phyloP scores from a whole-genome alignment of 352 stramenopile species.

The Globisporangium spiculum region DNA sequence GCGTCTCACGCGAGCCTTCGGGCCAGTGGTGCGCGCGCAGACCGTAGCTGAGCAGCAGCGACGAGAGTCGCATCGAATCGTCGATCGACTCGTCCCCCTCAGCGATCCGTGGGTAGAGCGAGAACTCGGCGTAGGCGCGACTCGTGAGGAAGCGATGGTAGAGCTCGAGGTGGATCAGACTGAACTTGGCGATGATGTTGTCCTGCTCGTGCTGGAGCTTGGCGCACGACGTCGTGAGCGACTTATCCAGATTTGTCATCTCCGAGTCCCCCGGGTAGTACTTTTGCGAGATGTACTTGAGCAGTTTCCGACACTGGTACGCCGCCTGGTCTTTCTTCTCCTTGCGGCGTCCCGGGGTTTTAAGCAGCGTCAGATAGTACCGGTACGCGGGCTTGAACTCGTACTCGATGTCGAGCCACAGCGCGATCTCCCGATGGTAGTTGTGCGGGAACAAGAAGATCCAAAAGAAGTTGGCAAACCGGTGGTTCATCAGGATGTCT shows the following conservation, averaged over 20 bases:
- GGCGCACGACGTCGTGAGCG: constrained; percentile 60
- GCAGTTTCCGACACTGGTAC: constrained; percentile 59
- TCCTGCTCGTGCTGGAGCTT: constrained; percentile 79
- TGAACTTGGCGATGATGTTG: constrained; percentile 80
- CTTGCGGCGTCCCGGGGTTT: constrained; percentile 38
- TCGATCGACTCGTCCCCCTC: constrained; percentile 65
- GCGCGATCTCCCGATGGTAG: constrained; percentile 81
- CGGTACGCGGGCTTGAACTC: constrained; percentile 85
- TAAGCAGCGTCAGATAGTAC: constrained; percentile 61
- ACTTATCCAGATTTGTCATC: constrained; percentile 68
- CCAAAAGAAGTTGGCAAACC: constrained; percentile 87
- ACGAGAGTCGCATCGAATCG: constrained; percentile 65
- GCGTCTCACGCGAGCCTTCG: constrained; percentile 38
- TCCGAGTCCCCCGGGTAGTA: constrained; percentile 79
- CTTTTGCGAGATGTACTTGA: constrained; percentile 85
- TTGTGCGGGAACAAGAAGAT: constrained; percentile 88
- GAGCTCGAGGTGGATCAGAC: constrained; percentile 79
- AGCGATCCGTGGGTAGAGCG: constrained; percentile 63
- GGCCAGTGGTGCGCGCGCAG: constrained; percentile 82
- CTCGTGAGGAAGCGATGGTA: constrained; percentile 86
- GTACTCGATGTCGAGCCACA: constrained; percentile 87
- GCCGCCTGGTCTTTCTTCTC: constrained; percentile 62
- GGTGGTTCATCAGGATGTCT: constrained; percentile 86
- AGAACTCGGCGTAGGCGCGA: constrained; percentile 80
- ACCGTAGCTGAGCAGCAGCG: constrained; percentile 73